phyloP scores from a whole-genome alignment of 2,329 filamentous ascomycete genomes.

The Hypomyces perniciosus region DNA sequence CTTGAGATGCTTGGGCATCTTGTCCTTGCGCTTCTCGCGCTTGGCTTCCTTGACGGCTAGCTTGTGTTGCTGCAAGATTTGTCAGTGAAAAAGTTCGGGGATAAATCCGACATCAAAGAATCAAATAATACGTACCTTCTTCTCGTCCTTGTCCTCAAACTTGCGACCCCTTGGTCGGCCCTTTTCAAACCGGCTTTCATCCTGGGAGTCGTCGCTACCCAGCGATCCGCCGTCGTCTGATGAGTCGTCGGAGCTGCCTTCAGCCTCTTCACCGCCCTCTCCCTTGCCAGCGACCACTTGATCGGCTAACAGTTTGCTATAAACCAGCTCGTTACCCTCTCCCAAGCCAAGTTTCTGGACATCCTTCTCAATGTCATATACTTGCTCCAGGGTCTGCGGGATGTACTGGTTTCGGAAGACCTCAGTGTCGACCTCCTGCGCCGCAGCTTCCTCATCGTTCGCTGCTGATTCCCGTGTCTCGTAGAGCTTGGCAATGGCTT shows the following conservation, averaged over 20 bases:
- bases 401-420: slow-evolving; percentile 97
- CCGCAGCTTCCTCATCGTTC: slow-evolving; percentile 47
- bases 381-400: slow-evolving; percentile 88
- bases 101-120: not conserved
- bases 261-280: slow-evolving; percentile 33
- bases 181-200: slow-evolving; percentile 56
- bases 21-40: slow-evolving; percentile 84
- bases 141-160: slow-evolving; percentile 87
- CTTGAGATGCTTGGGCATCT: slow-evolving; percentile 95
- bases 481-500: slow-evolving; percentile 62
- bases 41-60: slow-evolving; percentile 90
- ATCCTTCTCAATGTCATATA: slow-evolving; percentile 93
- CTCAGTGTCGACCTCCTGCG: slow-evolving; percentile 74
- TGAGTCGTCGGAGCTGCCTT: slow-evolving; percentile 33
- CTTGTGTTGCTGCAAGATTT: slow-evolving; percentile 58
- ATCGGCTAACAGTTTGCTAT: slow-evolving; percentile 75
- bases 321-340: slow-evolving; percentile 71
- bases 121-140: slow-evolving; percentile 52
- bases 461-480: slow-evolving; percentile 45
- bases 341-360: slow-evolving; percentile 70
- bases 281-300: slow-evolving; percentile 43
- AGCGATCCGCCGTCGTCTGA: slow-evolving; percentile 46
- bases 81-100: slow-evolving; percentile 18
- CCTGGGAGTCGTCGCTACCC: slow-evolving; percentile 36
- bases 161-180: slow-evolving; percentile 70